Evolutionary conservation across 1,139 yeast genomes (phyloP).

Genomic region (Pneumocystis oryctolagi): DNA sequence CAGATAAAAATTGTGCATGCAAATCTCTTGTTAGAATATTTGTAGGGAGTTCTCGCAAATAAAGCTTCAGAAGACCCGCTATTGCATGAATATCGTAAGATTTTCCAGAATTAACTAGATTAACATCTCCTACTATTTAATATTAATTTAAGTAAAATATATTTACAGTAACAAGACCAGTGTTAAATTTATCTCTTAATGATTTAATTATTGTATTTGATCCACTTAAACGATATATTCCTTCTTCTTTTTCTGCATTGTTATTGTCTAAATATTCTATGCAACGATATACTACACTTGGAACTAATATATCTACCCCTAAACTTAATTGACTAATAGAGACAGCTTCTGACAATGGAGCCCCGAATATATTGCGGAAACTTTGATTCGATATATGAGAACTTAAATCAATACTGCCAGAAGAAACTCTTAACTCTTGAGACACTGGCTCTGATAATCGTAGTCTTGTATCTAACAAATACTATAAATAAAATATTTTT

Average conservation of each 20-base stretch:
- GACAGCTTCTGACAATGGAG: slow-evolving; percentile 41
- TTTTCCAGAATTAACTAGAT: slow-evolving; percentile 33
- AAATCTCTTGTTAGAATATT: slow-evolving; percentile 43
- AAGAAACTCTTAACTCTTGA: background rate
- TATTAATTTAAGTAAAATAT: background rate
- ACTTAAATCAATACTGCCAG: slow-evolving; percentile 7
- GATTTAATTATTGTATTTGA: slow-evolving; percentile 64
- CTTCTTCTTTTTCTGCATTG: slow-evolving; percentile 73
- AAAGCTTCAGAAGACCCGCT: slow-evolving; percentile 62
- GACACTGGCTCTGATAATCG: background rate
- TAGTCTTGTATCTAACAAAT: background rate
- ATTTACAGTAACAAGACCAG: slow-evolving; percentile 24
- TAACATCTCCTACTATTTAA: slow-evolving; percentile 42
- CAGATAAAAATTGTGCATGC: slow-evolving; percentile 27
- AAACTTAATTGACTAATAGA: slow-evolving; percentile 21
- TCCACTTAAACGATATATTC: slow-evolving; percentile 82
- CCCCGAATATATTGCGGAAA: slow-evolving; percentile 40
- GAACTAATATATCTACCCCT: slow-evolving; percentile 22
- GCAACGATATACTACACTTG: slow-evolving; percentile 67
- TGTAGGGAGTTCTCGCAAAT: slow-evolving; percentile 55
- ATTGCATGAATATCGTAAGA: slow-evolving; percentile 40
- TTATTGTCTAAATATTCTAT: slow-evolving; percentile 50
- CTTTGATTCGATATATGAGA: slow-evolving; percentile 2
- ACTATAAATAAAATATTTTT: background rate
- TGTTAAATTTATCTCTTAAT: slow-evolving; percentile 49